Conservation (phyloP, 495 filamentous ascomycete species). For the Hypoxylon trugodes region DNA sequence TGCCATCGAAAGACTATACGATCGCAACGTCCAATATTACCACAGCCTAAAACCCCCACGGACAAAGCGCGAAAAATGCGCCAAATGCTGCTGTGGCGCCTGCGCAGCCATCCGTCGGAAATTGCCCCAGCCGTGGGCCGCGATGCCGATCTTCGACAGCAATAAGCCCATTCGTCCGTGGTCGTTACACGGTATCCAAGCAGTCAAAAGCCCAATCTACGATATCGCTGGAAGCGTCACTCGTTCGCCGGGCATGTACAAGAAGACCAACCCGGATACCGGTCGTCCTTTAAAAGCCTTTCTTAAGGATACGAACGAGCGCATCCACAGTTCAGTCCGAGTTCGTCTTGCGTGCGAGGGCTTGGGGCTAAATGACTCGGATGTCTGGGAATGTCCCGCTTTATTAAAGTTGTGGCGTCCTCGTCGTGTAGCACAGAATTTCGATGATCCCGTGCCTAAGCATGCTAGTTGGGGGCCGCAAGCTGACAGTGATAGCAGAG, state of each 20-base stretch:
- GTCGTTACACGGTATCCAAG: constrained; percentile 64
- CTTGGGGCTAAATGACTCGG: constrained; percentile 64
- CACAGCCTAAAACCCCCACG: constrained; percentile 42
- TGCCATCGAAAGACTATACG: constrained; percentile 59
- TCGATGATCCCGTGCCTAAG: constrained; percentile 47
- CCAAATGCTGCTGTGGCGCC: constrained; percentile 7
- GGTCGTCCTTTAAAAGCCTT: constrained; percentile 51
- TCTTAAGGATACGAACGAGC: constrained; percentile 68
- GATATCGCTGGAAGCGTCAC: constrained; percentile 58
- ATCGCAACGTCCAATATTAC: constrained; percentile 57
- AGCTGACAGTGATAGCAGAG: background rate
- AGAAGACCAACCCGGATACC: constrained; percentile 60
- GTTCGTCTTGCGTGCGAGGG: constrained; percentile 62
- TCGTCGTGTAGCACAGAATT: constrained; percentile 36
- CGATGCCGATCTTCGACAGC: constrained; percentile 53
- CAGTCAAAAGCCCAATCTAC: constrained; percentile 58
- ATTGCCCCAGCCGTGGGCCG: constrained; percentile 52
- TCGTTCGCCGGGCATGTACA: constrained; percentile 68
- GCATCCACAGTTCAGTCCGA: constrained; percentile 69
- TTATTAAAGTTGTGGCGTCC: constrained; percentile 56
- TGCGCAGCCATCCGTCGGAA: background rate
- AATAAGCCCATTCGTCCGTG: constrained; percentile 64
- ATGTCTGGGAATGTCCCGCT: constrained; percentile 61
- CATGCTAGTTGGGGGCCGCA: constrained; percentile 48
- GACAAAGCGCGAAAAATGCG: constrained; percentile 22